Percentiles rank a stretch among this genome's conserved stretches.
Evolutionary conservation across 108 stramenopile species (phyloP).

Genomic region (Fragilaria crotonensis): DNA sequence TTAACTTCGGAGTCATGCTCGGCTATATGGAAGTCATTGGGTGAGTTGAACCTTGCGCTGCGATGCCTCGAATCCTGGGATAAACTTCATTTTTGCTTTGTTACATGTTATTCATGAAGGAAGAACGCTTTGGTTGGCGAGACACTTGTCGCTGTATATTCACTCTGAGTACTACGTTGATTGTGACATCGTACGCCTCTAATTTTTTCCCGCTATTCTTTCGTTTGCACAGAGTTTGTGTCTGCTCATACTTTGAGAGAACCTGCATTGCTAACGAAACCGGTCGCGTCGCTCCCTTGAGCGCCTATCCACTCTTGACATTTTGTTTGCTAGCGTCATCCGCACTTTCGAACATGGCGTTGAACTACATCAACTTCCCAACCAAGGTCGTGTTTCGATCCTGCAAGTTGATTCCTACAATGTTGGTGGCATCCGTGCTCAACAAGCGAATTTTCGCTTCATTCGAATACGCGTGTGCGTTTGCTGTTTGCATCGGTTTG

Average conservation of each 20-base stretch:
- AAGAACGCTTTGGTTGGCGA: neutral
- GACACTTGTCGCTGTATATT: conserved; percentile 6
- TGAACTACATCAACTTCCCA: conserved; percentile 97
- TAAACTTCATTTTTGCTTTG: no score
- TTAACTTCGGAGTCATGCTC: conserved; percentile 85
- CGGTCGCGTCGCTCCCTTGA: conserved; percentile 61
- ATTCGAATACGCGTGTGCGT: conserved; percentile 78
- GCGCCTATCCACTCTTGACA: conserved; percentile 78
- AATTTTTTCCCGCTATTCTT: conserved; percentile 1
- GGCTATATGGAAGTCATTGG: conserved; percentile 94
- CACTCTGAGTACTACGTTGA: no score
- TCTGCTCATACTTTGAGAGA: conserved; percentile 73
- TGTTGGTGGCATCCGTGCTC: conserved; percentile 83
- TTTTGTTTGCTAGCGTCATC: conserved; percentile 77
- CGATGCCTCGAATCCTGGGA: no score
- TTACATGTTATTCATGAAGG: neutral
- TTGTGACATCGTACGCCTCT: no score
- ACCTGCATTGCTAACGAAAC: conserved; percentile 36
- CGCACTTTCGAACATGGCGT: conserved; percentile 78
- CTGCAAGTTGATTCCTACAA: conserved; percentile 91
- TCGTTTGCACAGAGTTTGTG: conserved; percentile 36
- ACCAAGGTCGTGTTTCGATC: conserved; percentile 92
- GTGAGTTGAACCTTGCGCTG: conserved; percentile 21
- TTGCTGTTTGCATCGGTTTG: conserved; percentile 82
- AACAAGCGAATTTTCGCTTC: conserved; percentile 65